phyloP scores from a whole-genome alignment of 768 basidiomycete genomes.

The Suillus lakei region DNA sequence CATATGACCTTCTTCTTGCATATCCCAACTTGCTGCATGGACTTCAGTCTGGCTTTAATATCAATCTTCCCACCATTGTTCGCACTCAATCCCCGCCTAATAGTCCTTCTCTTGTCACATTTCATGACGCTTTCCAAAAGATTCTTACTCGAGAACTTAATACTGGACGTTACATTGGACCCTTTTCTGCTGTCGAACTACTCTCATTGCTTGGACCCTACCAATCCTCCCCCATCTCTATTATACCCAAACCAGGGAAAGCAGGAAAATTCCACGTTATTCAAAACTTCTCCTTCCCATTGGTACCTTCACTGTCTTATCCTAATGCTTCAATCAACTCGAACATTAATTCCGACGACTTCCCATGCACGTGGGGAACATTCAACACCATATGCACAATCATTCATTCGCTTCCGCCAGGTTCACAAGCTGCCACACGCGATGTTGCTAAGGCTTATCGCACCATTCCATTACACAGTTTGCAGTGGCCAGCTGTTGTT shows the following conservation, averaged over 20 bases:
- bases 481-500: constrained; percentile 33
- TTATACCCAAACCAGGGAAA: constrained; percentile 41
- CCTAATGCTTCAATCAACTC: constrained; percentile 36
- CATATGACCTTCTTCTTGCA: constrained; percentile 31
- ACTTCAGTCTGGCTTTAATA: constrained; percentile 39
- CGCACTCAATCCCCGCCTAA: constrained; percentile 41
- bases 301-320: not conserved
- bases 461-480: constrained; percentile 30
- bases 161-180: constrained; percentile 31
- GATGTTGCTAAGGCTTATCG: constrained; percentile 41
- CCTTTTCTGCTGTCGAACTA: not conserved
- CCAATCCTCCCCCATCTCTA: constrained; percentile 21
- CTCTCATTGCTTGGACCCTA: constrained; percentile 18
- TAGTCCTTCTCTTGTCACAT: constrained; percentile 22
- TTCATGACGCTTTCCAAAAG: constrained; percentile 14
- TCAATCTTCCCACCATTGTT: constrained; percentile 33
- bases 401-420: constrained; percentile 31
- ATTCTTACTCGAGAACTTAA: constrained; percentile 20
- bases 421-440: constrained; percentile 31
- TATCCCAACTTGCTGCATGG: constrained; percentile 13
- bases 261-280: constrained; percentile 37
- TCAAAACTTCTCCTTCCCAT: constrained; percentile 44
- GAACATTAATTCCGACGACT: constrained; percentile 33
- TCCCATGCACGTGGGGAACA: constrained; percentile 50
- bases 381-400: constrained; percentile 37